These are phyloP conservation scores for Pisolithus tinctorius DNA, from an alignment of 768 basidiomycete genomes.

Conservation along the genomic window DNA sequence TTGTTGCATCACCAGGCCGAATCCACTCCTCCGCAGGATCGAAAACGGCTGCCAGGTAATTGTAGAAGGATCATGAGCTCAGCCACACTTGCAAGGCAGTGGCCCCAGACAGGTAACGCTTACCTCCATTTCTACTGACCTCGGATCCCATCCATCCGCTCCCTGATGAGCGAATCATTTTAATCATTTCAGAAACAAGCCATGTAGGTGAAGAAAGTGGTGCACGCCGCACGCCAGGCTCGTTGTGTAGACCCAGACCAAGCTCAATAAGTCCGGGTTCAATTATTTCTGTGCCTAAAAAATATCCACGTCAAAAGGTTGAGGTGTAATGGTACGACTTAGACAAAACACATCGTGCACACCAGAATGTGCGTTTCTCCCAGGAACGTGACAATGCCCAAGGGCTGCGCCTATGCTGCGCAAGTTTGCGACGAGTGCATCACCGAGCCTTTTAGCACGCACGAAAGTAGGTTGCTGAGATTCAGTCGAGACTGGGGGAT, in stretches of 20 bases:
- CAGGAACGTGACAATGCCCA: conserved; percentile 56
- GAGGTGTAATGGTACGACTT: background rate
- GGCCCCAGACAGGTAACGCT: background rate
- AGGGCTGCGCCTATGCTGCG: conserved; percentile 35
- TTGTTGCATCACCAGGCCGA: conserved; percentile 23
- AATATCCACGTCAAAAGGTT: background rate
- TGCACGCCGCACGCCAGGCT: conserved; percentile 32
- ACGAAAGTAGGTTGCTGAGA: conserved; percentile 8
- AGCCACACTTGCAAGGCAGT: background rate
- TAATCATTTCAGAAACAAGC: conserved; percentile 24
- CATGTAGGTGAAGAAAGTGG: conserved; percentile 17
- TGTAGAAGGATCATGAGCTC: background rate
- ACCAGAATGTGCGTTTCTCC: conserved; percentile 21
- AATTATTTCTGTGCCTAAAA: conserved; percentile 5
- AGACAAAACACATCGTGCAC: background rate
- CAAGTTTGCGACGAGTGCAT: conserved; percentile 25
- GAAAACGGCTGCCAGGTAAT: background rate
- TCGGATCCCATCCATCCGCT: conserved; percentile 10
- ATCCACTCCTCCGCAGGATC: conserved; percentile 9
- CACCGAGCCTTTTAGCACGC: conserved; percentile 23
- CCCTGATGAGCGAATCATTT: conserved; percentile 12
- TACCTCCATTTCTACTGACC: conserved; percentile 1
- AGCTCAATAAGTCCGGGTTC: conserved; percentile 27
- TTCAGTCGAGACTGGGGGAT: background rate
- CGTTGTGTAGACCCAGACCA: conserved; percentile 53